These are phyloP conservation scores for Urostyla sp. DNA, from an alignment of 73 alveolate genomes.

Conservation along the genomic window DNA sequence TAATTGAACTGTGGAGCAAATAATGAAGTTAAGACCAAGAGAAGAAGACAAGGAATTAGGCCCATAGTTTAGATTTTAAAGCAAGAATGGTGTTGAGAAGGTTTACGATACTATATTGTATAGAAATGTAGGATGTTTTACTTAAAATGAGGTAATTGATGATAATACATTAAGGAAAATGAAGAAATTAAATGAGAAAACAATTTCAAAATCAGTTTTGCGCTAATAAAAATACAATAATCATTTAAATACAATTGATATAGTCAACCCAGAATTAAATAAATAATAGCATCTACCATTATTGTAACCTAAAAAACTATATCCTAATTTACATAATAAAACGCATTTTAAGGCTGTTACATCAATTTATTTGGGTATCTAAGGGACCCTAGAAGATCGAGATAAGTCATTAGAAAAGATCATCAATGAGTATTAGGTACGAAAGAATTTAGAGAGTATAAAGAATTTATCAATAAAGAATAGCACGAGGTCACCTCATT, in stretches of 20 bases:
- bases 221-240: not conserved
- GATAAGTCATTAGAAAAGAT: slow-evolving; percentile 25
- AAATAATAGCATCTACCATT: too few relatives aligned
- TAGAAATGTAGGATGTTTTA: not conserved
- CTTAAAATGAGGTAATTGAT: not conserved
- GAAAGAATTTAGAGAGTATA: not conserved
- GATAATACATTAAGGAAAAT: slow-evolving; percentile 1
- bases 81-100: slow-evolving; percentile 5
- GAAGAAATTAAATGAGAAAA: not conserved
- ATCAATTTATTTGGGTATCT: slow-evolving; percentile 13
- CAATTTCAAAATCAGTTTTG: not conserved
- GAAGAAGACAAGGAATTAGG: slow-evolving; percentile 29
- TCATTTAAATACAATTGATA: not conserved
- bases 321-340: slow-evolving; percentile 8
- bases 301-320: slow-evolving; percentile 18
- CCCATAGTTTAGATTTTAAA: slow-evolving; percentile 23
- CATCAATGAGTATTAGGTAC: slow-evolving; percentile 19
- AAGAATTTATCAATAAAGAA: not conserved
- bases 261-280: slow-evolving; percentile 17
- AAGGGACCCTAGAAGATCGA: slow-evolving; percentile 32
- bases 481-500: slow-evolving; percentile 22
- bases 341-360: slow-evolving; percentile 44
- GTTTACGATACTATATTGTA: slow-evolving; percentile 11
- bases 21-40: slow-evolving; percentile 38
- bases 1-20: not conserved